Conservation (phyloP, 306 rosid species). For the Datisca glomerata region DNA sequence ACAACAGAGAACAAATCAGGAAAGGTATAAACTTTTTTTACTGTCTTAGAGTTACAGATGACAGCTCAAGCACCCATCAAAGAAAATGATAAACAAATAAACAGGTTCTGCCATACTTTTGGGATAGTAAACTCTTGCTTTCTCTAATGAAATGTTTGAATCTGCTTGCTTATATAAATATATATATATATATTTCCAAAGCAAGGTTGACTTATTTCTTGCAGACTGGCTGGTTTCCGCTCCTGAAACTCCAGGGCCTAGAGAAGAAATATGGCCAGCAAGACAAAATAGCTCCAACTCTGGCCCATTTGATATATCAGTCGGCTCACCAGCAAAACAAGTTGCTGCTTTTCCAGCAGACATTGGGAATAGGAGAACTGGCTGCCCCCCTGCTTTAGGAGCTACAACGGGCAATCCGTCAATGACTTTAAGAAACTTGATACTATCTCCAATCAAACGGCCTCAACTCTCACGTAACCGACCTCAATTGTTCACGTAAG, state of each 20-base stretch:
- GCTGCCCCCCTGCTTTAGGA: conserved; percentile 47
- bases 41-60: conserved; percentile 8
- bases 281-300: conserved; percentile 86
- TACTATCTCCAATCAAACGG: conserved; percentile 90
- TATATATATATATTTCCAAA: conserved; percentile 54
- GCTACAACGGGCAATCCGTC: conserved; percentile 60
- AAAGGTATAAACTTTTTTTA: conserved; percentile 52
- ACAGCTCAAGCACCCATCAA: neutral
- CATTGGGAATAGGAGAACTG: conserved; percentile 60
- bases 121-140: too few relatives aligned
- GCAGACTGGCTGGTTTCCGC: conserved; percentile 67
- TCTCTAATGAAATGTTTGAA: too few relatives aligned
- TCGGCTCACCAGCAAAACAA: conserved; percentile 76
- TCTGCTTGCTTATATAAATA: too few relatives aligned
- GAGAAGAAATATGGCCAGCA: conserved; percentile 90
- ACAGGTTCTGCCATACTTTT: neutral
- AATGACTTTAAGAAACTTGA: conserved; percentile 69
- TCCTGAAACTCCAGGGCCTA: conserved; percentile 98
- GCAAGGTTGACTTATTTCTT: conserved; percentile 67
- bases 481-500: conserved; percentile 75
- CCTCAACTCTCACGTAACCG: conserved; percentile 91
- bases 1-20: conserved; percentile 58
- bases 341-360: conserved; percentile 35
- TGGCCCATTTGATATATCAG: conserved; percentile 61
- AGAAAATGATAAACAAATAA: neutral